phyloP scores from a whole-genome alignment of 257 asterid species.

The Nicotiana undulata region DNA sequence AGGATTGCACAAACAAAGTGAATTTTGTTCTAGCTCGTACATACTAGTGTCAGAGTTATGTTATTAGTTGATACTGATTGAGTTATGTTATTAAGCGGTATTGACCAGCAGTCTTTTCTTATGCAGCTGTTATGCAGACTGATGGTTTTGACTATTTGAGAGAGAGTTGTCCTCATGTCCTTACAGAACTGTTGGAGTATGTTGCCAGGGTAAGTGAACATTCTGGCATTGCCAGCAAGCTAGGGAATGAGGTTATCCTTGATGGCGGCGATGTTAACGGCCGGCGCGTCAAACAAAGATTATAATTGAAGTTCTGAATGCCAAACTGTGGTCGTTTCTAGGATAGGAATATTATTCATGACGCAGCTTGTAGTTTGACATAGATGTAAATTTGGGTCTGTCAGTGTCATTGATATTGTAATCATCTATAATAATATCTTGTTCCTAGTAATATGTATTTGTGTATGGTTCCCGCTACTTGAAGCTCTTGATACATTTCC shows the following conservation, averaged over 20 bases:
- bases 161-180: slow-evolving; percentile 84
- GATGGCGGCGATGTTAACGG: slow-evolving; percentile 71
- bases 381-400: slow-evolving; percentile 5
- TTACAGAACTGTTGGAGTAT: slow-evolving; percentile 74
- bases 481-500: neutral
- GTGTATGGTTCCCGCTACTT: neutral
- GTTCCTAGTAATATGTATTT: neutral
- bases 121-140: slow-evolving; percentile 96
- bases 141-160: slow-evolving; percentile 84
- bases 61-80: neutral
- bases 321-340: neutral
- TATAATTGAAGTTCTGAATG: slow-evolving; percentile 19
- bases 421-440: neutral
- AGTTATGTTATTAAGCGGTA: neutral
- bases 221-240: slow-evolving; percentile 43
- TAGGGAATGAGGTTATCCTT: slow-evolving; percentile 40
- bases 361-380: slow-evolving; percentile 2
- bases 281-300: slow-evolving; percentile 90
- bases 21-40: neutral
- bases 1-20: neutral
- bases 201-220: slow-evolving; percentile 81
- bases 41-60: neutral
- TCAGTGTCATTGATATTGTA: neutral
- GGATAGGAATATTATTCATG: neutral
- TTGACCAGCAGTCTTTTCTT: slow-evolving; percentile 2